These are phyloP conservation scores for Blastobotrys persicus DNA, from an alignment of 1,139 yeast species.

Conservation along the genomic window DNA sequence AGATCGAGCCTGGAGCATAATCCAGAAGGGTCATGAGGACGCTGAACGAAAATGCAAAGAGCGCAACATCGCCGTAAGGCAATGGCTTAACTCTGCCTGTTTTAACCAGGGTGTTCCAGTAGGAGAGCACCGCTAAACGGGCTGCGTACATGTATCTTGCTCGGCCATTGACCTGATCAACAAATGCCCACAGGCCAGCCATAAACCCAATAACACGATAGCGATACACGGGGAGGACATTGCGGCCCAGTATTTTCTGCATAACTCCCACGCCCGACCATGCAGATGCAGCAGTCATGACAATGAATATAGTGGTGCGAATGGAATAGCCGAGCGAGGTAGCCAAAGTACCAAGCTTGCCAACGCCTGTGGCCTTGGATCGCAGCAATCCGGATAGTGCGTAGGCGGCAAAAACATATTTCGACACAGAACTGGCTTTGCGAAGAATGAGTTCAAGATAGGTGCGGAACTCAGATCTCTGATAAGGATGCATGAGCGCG, in stretches of 20 bases:
- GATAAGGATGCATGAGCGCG: conserved; percentile 40
- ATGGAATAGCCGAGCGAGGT: conserved; percentile 29
- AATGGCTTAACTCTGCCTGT: conserved; percentile 29
- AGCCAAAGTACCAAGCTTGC: conserved; percentile 15
- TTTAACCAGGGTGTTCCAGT: conserved; percentile 37
- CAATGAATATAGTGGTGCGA: conserved; percentile 36
- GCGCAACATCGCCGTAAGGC: conserved; percentile 34
- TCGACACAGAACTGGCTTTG: conserved; percentile 32
- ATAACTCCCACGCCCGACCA: conserved; percentile 43
- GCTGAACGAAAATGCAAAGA: conserved; percentile 38
- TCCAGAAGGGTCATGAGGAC: conserved; percentile 37
- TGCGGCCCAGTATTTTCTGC: conserved; percentile 35
- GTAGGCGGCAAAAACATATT: conserved; percentile 36
- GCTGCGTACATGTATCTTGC: conserved; percentile 38
- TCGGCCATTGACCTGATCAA: conserved; percentile 38
- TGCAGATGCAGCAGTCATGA: conserved; percentile 40
- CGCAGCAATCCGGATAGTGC: conserved; percentile 25
- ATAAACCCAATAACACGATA: conserved; percentile 40
- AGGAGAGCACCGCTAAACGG: conserved; percentile 39
- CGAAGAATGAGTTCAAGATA: conserved; percentile 30
- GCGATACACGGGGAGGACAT: conserved; percentile 35
- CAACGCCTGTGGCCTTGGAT: conserved; percentile 12
- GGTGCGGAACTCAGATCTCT: conserved; percentile 33
- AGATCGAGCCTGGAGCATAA: conserved; percentile 35
- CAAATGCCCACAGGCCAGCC: conserved; percentile 43